A percentile compares a stretch with the other conserved stretches of the same genome.
These are phyloP conservation scores for Phyllosticta citrichinensis DNA, from an alignment of 2,329 filamentous ascomycete species.

Conservation along the genomic window DNA sequence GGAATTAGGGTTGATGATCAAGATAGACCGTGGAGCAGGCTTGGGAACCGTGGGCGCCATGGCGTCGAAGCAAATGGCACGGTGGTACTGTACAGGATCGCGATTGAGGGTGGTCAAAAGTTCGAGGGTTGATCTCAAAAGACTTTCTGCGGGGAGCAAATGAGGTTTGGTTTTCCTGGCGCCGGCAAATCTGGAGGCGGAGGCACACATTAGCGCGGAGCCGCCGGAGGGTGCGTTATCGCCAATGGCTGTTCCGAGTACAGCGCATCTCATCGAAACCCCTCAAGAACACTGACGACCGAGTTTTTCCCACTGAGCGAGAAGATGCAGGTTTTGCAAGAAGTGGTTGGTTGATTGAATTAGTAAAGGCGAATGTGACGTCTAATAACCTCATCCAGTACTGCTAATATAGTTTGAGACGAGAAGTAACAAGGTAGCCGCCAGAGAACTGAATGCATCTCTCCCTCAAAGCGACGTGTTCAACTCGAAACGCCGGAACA, in stretches of 20 bases:
- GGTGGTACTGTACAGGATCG: not conserved
- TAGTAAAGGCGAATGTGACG: not conserved
- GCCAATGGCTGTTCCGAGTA: too few relatives aligned
- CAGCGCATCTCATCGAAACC: too few relatives aligned
- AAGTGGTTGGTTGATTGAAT: not conserved
- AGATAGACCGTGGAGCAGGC: conserved; percentile 35
- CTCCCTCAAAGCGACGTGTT: not conserved
- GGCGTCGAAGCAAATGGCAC: not conserved
- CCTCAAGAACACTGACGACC: too few relatives aligned
- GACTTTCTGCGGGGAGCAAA: too few relatives aligned
- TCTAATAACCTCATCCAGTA: not conserved
- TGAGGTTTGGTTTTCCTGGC: too few relatives aligned
- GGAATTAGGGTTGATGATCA: conserved; percentile 74
- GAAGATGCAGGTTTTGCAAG: too few relatives aligned
- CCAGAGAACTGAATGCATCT: not conserved
- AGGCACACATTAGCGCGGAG: too few relatives aligned
- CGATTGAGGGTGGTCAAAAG: not conserved
- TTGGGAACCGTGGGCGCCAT: not conserved
- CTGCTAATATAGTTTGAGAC: not conserved
- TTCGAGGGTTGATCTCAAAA: too few relatives aligned
- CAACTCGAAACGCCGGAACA: not conserved
- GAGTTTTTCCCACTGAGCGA: too few relatives aligned
- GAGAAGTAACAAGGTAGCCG: not conserved
- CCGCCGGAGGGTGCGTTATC: too few relatives aligned
- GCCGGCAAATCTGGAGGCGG: too few relatives aligned